Evolutionary conservation across 345 rosid species (phyloP).

Genomic region (Noccaea caerulescens): DNA sequence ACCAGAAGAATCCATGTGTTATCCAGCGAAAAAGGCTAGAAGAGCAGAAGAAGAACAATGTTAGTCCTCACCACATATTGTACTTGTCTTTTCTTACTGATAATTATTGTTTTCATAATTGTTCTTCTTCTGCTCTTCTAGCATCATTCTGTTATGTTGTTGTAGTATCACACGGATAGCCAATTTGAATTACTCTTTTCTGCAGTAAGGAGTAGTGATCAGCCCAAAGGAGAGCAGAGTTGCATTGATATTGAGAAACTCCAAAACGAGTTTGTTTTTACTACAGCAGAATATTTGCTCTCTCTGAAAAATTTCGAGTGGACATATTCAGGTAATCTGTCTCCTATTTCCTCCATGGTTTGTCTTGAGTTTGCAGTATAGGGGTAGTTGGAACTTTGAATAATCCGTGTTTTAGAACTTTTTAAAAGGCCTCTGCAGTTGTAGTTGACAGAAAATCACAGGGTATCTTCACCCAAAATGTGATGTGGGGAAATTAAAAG

Average conservation of each 20-base stretch:
- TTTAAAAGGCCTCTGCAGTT: neutral
- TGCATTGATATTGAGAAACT: constrained; percentile 70
- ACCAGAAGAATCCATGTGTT: constrained; percentile 51
- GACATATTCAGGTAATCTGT: constrained; percentile 65
- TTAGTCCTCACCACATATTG: constrained; percentile 44
- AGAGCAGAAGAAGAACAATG: constrained; percentile 55
- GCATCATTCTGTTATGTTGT: constrained; percentile 16
- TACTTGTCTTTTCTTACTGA: constrained; percentile 27
- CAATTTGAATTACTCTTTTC: constrained; percentile 31
- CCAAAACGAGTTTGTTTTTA: constrained; percentile 76
- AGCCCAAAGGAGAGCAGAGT: constrained; percentile 48
- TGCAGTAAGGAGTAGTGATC: constrained; percentile 53
- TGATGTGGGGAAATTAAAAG: constrained; percentile 21
- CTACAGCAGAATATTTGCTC: constrained; percentile 83
- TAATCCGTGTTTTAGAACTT: constrained; percentile 17
- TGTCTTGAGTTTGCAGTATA: constrained; percentile 31
- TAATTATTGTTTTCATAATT: neutral
- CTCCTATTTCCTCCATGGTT: constrained; percentile 10
- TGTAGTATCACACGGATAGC: constrained; percentile 22
- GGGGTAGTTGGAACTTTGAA: constrained; percentile 18
- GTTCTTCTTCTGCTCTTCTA: too few species aligned
- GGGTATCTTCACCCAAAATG: constrained; percentile 6
- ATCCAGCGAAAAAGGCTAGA: constrained; percentile 83
- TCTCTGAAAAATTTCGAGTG: constrained; percentile 67
- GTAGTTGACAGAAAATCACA: constrained; percentile 25